A percentile compares a stretch with the other conserved stretches of the same genome.
phyloP scores from a whole-genome alignment of 2,329 filamentous ascomycete species.

The Alternaria panax region DNA sequence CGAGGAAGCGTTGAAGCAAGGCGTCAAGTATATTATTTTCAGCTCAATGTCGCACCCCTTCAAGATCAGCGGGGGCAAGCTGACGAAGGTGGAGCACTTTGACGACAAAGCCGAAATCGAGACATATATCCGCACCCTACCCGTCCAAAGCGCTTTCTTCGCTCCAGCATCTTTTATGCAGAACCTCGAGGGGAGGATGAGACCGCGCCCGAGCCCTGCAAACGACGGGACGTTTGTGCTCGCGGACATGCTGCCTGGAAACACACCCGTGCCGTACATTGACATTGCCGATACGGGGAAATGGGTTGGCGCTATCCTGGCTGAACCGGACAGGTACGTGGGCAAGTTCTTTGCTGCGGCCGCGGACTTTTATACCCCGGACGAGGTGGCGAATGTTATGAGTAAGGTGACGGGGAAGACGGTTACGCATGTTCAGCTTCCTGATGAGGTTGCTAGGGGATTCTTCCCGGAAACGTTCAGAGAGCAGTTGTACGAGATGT shows the following conservation, averaged over 20 bases:
- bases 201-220: conserved; percentile 18
- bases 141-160: conserved; percentile 62
- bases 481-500: conserved; percentile 40
- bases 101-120: conserved; percentile 66
- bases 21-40: conserved; percentile 52
- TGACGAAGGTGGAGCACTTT: conserved; percentile 57
- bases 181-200: conserved; percentile 46
- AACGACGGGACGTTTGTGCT: conserved; percentile 41
- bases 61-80: conserved; percentile 43
- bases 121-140: conserved; percentile 59
- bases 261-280: conserved; percentile 53
- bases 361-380: conserved; percentile 48
- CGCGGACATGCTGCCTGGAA: conserved; percentile 9
- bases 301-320: conserved; percentile 53
- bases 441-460: conserved; percentile 37
- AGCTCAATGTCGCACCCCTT: conserved; percentile 40
- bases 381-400: conserved; percentile 53
- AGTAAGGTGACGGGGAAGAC: conserved; percentile 52
- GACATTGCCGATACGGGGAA: conserved; percentile 58
- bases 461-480: conserved; percentile 28
- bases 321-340: conserved; percentile 53
- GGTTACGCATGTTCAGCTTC: conserved; percentile 33
- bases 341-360: conserved; percentile 58
- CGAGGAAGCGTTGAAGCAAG: conserved; percentile 44
- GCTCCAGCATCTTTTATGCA: conserved; percentile 64